Conservation (phyloP, 2,329 filamentous ascomycete species). For the Dactylellina cionopaga region DNA sequence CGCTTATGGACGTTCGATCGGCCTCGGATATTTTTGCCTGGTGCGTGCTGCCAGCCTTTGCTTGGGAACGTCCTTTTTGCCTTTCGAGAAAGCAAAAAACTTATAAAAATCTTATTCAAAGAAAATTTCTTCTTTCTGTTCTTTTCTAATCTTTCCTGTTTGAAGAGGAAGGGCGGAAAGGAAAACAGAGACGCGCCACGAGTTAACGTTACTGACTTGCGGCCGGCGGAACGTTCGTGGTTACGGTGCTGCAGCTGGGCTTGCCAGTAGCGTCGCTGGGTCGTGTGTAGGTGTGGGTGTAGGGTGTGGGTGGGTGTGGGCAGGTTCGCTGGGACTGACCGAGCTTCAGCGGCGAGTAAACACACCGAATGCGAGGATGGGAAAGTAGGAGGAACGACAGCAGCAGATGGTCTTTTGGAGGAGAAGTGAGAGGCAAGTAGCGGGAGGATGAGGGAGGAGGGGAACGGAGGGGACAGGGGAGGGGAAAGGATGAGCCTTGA, state of each 20-base stretch:
- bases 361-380: conserved; percentile 14
- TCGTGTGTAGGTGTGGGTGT: conserved; percentile 19
- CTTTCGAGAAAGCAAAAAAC: conserved; percentile 26
- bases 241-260: conserved; percentile 12
- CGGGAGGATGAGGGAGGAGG: conserved; percentile 1
- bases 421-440: conserved; percentile 14
- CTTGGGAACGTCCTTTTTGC: conserved; percentile 14
- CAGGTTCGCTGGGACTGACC: conserved; percentile 43
- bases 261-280: conserved; percentile 30
- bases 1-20: conserved; percentile 32
- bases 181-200: conserved; percentile 47
- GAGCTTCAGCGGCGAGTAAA: conserved; percentile 52
- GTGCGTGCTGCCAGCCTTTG: not conserved
- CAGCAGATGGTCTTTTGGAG: not conserved
- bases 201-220: conserved; percentile 22
- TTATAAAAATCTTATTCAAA: conserved; percentile 15
- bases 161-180: conserved; percentile 4
- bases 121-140: not conserved
- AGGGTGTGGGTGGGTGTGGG: conserved; percentile 24
- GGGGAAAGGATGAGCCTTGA: conserved; percentile 20
- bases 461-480: not conserved
- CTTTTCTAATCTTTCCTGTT: not conserved
- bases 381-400: not conserved
- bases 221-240: conserved; percentile 10
- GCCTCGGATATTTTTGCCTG: conserved; percentile 32